Conservation (phyloP, 1,284 basidiomycete species). For the Marasmius oreades region DNA sequence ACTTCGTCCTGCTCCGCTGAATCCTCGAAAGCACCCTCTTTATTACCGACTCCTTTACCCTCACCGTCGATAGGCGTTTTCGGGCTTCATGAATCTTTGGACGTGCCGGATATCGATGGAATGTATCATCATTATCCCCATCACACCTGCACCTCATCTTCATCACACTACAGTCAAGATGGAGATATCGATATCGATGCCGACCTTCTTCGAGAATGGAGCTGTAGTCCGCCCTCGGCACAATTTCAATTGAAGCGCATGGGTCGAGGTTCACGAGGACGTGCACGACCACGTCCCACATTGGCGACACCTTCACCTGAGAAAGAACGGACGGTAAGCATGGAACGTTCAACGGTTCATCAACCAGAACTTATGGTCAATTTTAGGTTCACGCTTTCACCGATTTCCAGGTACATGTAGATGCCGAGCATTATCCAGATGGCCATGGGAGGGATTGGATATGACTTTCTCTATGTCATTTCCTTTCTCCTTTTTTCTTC, state of each 20-base stretch:
- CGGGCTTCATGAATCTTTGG: neutral
- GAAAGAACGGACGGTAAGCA: neutral
- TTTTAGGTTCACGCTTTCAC: no score
- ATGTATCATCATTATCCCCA: neutral
- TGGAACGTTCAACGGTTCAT: neutral
- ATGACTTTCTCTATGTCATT: neutral
- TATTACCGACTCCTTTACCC: neutral
- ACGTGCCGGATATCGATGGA: neutral
- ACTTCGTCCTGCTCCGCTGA: neutral
- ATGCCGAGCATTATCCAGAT: no score
- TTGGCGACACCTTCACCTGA: neutral
- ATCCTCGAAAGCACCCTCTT: neutral
- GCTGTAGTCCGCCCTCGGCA: neutral
- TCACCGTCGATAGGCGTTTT: neutral
- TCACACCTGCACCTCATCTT: neutral
- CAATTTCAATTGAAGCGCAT: slow-evolving; percentile 2
- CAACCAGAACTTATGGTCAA: neutral
- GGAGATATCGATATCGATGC: neutral
- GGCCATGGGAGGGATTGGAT: no score
- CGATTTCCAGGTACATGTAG: no score
- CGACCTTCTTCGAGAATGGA: neutral
- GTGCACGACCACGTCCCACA: neutral
- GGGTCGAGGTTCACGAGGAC: slow-evolving; percentile 2
- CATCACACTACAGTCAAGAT: neutral
- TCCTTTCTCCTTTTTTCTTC: no score